Evolutionary conservation across 2,329 filamentous ascomycete genomes (phyloP), one percentile per base, ranked within the genome.

Genomic region (Ceratocystis ficicola): DNA sequence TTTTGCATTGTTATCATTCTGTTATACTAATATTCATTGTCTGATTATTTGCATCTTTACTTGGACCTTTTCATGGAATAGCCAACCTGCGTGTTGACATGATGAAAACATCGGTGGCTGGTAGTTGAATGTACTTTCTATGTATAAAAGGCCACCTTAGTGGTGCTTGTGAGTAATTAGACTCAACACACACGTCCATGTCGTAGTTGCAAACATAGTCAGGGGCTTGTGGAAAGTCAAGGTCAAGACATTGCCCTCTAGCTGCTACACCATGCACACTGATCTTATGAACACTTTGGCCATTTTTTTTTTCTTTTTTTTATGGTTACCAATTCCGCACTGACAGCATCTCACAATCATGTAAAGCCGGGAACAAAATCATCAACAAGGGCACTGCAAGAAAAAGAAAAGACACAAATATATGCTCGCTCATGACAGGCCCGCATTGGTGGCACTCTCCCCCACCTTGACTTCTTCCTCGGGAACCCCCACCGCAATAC

Each of bases 381-480:
- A 63, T 28, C 15, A 55, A 55, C 15, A 41, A 52, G 12, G 44
- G 20, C 15, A 64, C 55, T 8, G 12, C 10, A 36, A 10, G 10
- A n/a, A 55, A 28, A 20, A 52, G 25, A 36, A 17, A 12, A 12
- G 15, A 10, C n/a, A 32, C 4, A 20, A 52, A 8, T 4, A 1
- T 20, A 46, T 32, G 25, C 44, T 41, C 44, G 30, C 62, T 28
- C 17, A 22, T 28, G 30, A 66, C 8, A 77, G 65, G 0, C 76
- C 76, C 0, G 76, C 74, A 70, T 81, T 84, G 1, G 82, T 81
- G 0, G 83, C 83, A 68, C 83, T 86, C 75, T 86, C 83, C 1
- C 83, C 83, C 32, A 86, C 82, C 63, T 78, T 77, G 55, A 86
- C 73, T 71, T 84, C 83, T 60, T 85, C 82, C 55, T 85, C 83